A percentile compares a stretch with the other conserved stretches of the same genome.
phyloP scores from a whole-genome alignment of 208 protist species.

The Trypanosoma brucei region DNA sequence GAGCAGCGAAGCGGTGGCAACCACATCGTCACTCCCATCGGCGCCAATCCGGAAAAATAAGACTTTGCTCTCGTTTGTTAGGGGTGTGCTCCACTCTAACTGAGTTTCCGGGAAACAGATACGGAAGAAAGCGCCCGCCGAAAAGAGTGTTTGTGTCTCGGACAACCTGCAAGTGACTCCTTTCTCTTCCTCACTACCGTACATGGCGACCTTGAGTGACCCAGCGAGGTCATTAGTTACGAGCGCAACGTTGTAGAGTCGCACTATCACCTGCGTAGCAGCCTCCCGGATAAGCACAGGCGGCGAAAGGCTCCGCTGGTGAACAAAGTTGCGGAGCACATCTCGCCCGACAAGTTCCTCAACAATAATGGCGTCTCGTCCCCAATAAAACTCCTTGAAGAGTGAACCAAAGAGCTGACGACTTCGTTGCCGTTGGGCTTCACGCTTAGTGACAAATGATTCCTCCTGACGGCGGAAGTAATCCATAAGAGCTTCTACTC shows the following conservation, averaged over 20 bases:
- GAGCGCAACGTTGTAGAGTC: conserved; percentile 24
- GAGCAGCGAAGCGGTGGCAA: conserved; percentile 26
- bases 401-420: conserved; percentile 19
- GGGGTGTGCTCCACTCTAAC: conserved; percentile 8
- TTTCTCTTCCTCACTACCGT: conserved; percentile 18
- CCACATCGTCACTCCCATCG: conserved; percentile 4
- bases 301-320: background rate
- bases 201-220: conserved; percentile 13
- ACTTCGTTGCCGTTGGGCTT: conserved; percentile 9
- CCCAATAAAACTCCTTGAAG: conserved; percentile 36
- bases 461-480: conserved; percentile 28
- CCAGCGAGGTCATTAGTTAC: conserved; percentile 7
- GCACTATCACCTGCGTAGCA: conserved; percentile 1
- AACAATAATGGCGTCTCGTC: conserved; percentile 27
- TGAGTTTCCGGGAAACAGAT: conserved; percentile 14
- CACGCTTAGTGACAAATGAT: background rate
- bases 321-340: conserved; percentile 1
- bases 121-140: conserved; percentile 25
- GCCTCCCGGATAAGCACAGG: background rate
- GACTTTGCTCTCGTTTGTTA: conserved; percentile 10
- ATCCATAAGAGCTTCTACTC: conserved; percentile 18
- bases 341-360: conserved; percentile 32
- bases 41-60: conserved; percentile 27
- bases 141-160: conserved; percentile 19
- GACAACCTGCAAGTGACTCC: conserved; percentile 12